A percentile compares a stretch with the other conserved stretches of the same genome.
Evolutionary conservation across 345 rosid species (phyloP).

Genomic region (Eucalyptus pauciflora): DNA sequence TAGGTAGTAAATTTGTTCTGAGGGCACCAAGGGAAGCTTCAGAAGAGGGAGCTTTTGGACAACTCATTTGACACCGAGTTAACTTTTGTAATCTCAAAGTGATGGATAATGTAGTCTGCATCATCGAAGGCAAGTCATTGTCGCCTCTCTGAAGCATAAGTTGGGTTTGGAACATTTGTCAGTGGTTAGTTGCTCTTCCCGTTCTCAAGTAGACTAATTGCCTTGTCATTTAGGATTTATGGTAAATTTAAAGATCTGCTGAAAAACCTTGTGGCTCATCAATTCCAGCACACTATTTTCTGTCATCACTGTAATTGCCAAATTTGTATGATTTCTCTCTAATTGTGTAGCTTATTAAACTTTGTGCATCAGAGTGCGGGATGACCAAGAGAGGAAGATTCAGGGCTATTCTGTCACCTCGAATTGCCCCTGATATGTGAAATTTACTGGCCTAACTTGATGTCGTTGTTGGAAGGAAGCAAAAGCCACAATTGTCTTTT

Average conservation of each 20-base stretch:
- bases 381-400: background rate
- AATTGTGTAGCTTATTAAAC: background rate
- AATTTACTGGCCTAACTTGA: background rate
- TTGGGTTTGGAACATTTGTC: background rate
- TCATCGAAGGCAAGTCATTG: background rate
- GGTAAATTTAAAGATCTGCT: background rate
- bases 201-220: background rate
- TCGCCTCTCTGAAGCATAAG: background rate
- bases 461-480: background rate
- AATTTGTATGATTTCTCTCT: background rate
- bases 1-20: background rate
- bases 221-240: background rate
- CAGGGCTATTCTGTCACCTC: background rate
- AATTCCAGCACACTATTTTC: background rate
- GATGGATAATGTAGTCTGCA: background rate
- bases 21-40: background rate
- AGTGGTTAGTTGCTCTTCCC: background rate
- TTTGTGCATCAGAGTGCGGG: background rate
- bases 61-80: background rate
- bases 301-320: background rate
- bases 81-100: background rate
- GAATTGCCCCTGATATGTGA: background rate
- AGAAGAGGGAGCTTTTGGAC: background rate
- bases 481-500: background rate
- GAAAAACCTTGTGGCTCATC: background rate